These are phyloP conservation scores for Amniculicola lignicola DNA, from an alignment of 495 filamentous ascomycete genomes.

Conservation along the genomic window DNA sequence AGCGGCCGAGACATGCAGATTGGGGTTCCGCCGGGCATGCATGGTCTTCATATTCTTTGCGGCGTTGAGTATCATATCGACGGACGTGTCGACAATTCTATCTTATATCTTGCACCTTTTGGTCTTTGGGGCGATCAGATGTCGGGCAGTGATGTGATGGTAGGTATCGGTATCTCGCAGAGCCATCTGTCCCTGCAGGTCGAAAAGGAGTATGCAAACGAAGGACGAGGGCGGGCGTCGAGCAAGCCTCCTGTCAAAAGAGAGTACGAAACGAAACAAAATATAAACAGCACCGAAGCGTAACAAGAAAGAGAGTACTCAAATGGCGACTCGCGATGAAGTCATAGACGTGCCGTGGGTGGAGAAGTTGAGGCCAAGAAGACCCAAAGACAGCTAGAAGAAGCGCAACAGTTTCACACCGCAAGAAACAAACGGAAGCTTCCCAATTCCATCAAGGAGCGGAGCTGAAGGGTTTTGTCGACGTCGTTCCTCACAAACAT, in stretches of 20 bases:
- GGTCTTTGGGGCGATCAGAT: neutral
- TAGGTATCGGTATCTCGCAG: neutral
- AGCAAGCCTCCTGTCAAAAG: conserved; percentile 24
- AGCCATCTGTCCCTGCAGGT: conserved; percentile 34
- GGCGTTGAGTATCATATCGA: conserved; percentile 32
- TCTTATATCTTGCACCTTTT: neutral
- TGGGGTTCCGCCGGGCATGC: conserved; percentile 41
- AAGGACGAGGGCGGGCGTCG: conserved; percentile 19
- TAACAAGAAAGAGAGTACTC: too few species aligned
- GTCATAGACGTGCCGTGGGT: conserved; percentile 10
- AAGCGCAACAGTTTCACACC: conserved; percentile 13
- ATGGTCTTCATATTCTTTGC: conserved; percentile 33
- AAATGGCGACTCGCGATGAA: conserved; percentile 1
- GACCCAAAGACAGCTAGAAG: too few species aligned
- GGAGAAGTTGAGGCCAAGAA: too few species aligned
- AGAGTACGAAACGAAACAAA: conserved; percentile 33
- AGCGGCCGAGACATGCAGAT: conserved; percentile 38
- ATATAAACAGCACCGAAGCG: conserved; percentile 32
- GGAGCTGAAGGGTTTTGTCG: neutral
- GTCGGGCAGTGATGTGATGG: neutral
- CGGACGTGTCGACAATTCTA: too few species aligned
- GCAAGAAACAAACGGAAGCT: conserved; percentile 16
- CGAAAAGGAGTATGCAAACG: neutral
- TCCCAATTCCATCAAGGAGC: conserved; percentile 28
- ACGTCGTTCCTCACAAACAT: neutral